A percentile compares a stretch with the other conserved stretches of the same genome.
Evolutionary conservation across 148 eudicot genomes (phyloP).

Genomic region (Limonium bicolor): DNA sequence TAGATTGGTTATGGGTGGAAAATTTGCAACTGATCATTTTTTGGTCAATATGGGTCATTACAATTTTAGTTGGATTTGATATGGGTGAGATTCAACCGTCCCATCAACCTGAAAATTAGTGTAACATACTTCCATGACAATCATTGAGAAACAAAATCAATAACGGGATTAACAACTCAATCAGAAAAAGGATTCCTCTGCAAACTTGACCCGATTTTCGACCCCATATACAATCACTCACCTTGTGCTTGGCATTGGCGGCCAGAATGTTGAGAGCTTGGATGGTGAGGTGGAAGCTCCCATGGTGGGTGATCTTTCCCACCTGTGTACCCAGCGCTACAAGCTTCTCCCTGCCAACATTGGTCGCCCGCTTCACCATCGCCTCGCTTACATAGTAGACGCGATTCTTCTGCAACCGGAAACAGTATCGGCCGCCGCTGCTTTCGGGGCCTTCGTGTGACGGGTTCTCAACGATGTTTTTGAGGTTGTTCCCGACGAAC

Average conservation of each 20-base stretch:
- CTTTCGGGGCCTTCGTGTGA: slow-evolving; percentile 68
- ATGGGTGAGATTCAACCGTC: too few species aligned
- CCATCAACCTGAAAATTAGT: too few species aligned
- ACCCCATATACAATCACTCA: too few species aligned
- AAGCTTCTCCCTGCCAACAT: slow-evolving; percentile 52
- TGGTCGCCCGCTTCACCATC: slow-evolving; percentile 77
- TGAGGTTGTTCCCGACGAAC: slow-evolving; percentile 85
- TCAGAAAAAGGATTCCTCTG: too few species aligned
- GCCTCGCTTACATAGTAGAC: slow-evolving; percentile 74
- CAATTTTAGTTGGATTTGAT: too few species aligned
- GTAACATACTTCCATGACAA: too few species aligned
- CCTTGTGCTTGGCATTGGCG: slow-evolving; percentile 70
- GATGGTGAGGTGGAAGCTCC: slow-evolving; percentile 62
- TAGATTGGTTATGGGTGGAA: too few species aligned
- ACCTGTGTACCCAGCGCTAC: slow-evolving; percentile 51
- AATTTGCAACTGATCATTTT: too few species aligned
- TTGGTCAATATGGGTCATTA: too few species aligned
- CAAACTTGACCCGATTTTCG: too few species aligned
- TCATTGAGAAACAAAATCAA: too few species aligned
- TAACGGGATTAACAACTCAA: too few species aligned
- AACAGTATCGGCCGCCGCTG: slow-evolving; percentile 64
- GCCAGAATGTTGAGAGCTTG: slow-evolving; percentile 50
- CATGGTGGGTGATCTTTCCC: slow-evolving; percentile 68
- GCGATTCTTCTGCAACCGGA: slow-evolving; percentile 68
- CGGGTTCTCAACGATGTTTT: slow-evolving; percentile 68